Conservation (phyloP, 768 basidiomycete genomes). For the Tulasnella sp. region DNA sequence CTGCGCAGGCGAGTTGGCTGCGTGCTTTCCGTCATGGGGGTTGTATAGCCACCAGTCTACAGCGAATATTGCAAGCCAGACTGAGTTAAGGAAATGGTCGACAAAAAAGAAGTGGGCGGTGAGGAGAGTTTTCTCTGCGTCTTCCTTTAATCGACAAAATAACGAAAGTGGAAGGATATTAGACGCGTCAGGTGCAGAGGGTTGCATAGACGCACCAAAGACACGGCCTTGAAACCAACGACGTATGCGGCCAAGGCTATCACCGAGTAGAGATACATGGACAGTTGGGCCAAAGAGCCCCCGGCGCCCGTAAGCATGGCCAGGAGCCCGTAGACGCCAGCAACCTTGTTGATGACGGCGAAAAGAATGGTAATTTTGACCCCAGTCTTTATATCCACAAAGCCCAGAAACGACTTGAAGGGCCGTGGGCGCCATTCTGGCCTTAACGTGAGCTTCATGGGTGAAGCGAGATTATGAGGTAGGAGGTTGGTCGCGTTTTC, state of each 20-base stretch:
- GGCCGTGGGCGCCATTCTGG: constrained; percentile 74
- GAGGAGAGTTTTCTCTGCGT: constrained; percentile 78
- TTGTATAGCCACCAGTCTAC: constrained; percentile 89
- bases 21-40: constrained; percentile 85
- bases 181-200: constrained; percentile 26
- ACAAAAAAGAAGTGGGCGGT: constrained; percentile 91
- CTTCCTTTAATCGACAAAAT: constrained; percentile 64
- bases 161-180: constrained; percentile 20
- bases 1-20: constrained; percentile 86
- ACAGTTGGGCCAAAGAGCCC: constrained; percentile 89
- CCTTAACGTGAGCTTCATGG: constrained; percentile 35
- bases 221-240: constrained; percentile 88
- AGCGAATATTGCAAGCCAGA: constrained; percentile 92
- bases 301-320: constrained; percentile 75
- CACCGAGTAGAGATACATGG: constrained; percentile 91
- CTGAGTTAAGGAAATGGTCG: constrained; percentile 87
- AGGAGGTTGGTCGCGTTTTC: constrained; percentile 21
- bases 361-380: constrained; percentile 87
- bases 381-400: constrained; percentile 91
- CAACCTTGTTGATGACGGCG: constrained; percentile 96
- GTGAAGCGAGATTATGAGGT: not conserved
- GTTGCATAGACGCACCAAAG: constrained; percentile 61
- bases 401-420: constrained; percentile 77
- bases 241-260: constrained; percentile 74
- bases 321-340: constrained; percentile 94